Conservation (phyloP, 1,284 basidiomycete species). For the Tylopilus sp. region DNA sequence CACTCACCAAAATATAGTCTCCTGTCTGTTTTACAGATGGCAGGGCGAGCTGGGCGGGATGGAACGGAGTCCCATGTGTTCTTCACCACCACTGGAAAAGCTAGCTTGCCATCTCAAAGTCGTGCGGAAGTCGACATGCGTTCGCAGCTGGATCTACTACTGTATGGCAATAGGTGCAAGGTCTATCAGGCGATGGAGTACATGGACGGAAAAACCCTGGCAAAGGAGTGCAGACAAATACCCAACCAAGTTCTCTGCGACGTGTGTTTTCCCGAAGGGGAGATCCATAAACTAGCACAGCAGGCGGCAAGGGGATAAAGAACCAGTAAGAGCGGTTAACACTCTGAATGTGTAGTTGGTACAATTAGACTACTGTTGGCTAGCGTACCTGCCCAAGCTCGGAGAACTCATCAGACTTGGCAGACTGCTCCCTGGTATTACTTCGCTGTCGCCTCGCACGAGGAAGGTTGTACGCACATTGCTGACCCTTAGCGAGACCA, state of each 20-base stretch:
- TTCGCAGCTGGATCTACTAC: neutral
- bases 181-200: neutral
- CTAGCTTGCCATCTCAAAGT: neutral
- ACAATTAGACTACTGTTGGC: too few species aligned
- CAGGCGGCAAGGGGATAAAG: too few species aligned
- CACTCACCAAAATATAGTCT: neutral
- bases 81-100: neutral
- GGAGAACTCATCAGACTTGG: too few species aligned
- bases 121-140: neutral
- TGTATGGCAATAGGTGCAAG: neutral
- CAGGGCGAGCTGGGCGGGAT: slow-evolving; percentile 3
- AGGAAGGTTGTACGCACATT: slow-evolving; percentile 85
- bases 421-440: slow-evolving; percentile 50
- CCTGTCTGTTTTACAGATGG: neutral
- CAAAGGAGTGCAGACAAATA: neutral
- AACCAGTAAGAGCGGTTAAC: too few species aligned
- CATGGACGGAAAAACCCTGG: neutral
- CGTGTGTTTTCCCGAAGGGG: neutral
- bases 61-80: slow-evolving; percentile 6
- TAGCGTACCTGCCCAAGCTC: too few species aligned
- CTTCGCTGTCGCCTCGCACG: slow-evolving; percentile 59
- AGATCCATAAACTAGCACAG: neutral
- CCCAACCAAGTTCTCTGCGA: neutral
- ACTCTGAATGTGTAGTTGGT: too few species aligned
- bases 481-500: slow-evolving; percentile 79